Base-by-base conservation (phyloP, 805 yeast species). In the Pichia rugopelliculosa region DNA sequence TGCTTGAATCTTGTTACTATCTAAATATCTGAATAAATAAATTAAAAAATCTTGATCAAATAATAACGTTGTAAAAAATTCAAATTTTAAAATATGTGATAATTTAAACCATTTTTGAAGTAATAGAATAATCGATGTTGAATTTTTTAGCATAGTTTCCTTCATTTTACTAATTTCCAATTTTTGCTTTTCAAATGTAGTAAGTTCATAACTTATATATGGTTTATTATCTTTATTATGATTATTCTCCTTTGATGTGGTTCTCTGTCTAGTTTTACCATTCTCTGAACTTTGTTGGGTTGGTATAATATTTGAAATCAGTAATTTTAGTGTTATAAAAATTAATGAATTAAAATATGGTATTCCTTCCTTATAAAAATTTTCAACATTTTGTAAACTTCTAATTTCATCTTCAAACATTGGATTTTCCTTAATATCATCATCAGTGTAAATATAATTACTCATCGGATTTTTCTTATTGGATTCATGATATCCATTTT, bases 61-160 rank as follows among this genome's bases (percentile, higher is more conserved):
- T 23, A 93, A 62, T 39, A 90, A 60, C 0, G 86, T 75, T 7
- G 84, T 64, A 13, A 91, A 67, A 56, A 82, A 86, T 60, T 88
- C 95, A 61, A 75, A 82, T 61, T 91, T 90, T 53, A 90, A 62
- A 2, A 88, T 68, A 61, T 93, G 96, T 40, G 79, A 83, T 10
- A 74, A 62, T 59, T 85, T 86, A 61, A 87, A 83, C 96, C 97
- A 90, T 56, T 75, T 76, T 30, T 83, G 60, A 20, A 93, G 59
- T 20, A 77, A 56, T 11, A 67, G 55, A 1, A 87, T 47, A 1
- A 80, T 73, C 1, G 77, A 76, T 0, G 83, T 69, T 2, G 82
- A 67, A 4, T 82, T 76, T 54, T 81, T 84, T 44, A 83, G 57
- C 1, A 82, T 68, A 3, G 78, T 65, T 55, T 85, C 91, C 53